Evolutionary conservation across 176 grass and related monocot species (phyloP).

Genomic region (Carex parvula): DNA sequence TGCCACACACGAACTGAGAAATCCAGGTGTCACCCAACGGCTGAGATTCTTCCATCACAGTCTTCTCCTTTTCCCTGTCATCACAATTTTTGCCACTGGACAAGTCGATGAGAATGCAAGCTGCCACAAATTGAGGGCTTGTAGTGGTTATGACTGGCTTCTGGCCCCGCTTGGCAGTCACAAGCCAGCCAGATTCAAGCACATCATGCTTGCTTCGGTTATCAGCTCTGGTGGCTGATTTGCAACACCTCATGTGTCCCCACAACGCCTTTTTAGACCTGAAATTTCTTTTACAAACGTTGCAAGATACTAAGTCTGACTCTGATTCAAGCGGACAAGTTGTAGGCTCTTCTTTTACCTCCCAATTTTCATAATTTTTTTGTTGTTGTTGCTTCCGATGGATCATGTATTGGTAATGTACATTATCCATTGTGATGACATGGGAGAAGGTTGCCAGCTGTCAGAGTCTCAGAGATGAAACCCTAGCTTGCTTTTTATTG

Average conservation of each 20-base stretch:
- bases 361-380: not conserved
- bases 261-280: constrained; percentile 17
- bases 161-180: constrained; percentile 12
- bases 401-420: constrained; percentile 2
- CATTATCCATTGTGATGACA: not conserved
- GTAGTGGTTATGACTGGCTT: not conserved
- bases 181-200: not conserved
- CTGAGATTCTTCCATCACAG: constrained; percentile 4
- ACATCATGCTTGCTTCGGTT: not conserved
- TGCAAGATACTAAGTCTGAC: not conserved
- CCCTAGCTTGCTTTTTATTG: not conserved
- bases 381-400: not conserved
- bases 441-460: too few relatives aligned
- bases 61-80: not conserved
- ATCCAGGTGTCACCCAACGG: not conserved
- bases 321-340: not conserved
- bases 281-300: constrained; percentile 13
- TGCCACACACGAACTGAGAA: not conserved
- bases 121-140: constrained; percentile 4
- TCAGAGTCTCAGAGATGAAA: not conserved
- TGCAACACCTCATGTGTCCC: constrained; percentile 28
- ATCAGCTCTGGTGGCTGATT: not conserved
- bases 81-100: not conserved
- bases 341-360: not conserved
- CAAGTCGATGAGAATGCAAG: constrained; percentile 6